These are phyloP conservation scores for Cladophialophora immunda DNA, from an alignment of 2,329 filamentous ascomycete genomes.

Conservation along the genomic window DNA sequence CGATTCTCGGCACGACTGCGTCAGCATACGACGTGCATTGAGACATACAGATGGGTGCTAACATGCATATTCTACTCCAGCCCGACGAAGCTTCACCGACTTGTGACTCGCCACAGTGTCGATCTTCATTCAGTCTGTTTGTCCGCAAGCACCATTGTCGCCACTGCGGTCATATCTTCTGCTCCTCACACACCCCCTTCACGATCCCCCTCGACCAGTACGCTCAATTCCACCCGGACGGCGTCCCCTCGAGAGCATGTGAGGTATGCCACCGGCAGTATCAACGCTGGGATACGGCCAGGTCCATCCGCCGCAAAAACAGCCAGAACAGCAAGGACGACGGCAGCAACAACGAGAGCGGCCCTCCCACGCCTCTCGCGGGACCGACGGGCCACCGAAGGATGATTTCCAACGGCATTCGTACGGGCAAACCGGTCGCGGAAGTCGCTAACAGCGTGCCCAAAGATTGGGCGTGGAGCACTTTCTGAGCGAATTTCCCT, in stretches of 20 bases:
- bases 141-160: slow-evolving; percentile 72
- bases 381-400: slow-evolving; percentile 37
- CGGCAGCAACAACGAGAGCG: slow-evolving; percentile 30
- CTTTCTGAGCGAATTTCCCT: slow-evolving; percentile 55
- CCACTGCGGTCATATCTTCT: slow-evolving; percentile 72
- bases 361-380: slow-evolving; percentile 35
- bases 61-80: slow-evolving; percentile 47
- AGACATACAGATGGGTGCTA: slow-evolving; percentile 27
- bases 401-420: slow-evolving; percentile 39
- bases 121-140: slow-evolving; percentile 67
- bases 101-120: slow-evolving; percentile 67
- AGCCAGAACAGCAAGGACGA: slow-evolving; percentile 49
- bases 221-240: slow-evolving; percentile 69
- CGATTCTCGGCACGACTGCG: slow-evolving; percentile 13
- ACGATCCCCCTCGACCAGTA: slow-evolving; percentile 69
- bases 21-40: slow-evolving; percentile 9
- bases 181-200: slow-evolving; percentile 65
- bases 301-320: slow-evolving; percentile 61
- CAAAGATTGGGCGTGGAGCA: slow-evolving; percentile 70
- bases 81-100: slow-evolving; percentile 65
- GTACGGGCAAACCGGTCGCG: slow-evolving; percentile 48
- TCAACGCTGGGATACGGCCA: slow-evolving; percentile 62
- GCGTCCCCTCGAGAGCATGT: slow-evolving; percentile 64
- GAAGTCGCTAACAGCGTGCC: slow-evolving; percentile 64
- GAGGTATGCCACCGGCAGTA: slow-evolving; percentile 69